phyloP scores from a whole-genome alignment of 2,329 filamentous ascomycete species.

The Gaeumannomyces tritici region DNA sequence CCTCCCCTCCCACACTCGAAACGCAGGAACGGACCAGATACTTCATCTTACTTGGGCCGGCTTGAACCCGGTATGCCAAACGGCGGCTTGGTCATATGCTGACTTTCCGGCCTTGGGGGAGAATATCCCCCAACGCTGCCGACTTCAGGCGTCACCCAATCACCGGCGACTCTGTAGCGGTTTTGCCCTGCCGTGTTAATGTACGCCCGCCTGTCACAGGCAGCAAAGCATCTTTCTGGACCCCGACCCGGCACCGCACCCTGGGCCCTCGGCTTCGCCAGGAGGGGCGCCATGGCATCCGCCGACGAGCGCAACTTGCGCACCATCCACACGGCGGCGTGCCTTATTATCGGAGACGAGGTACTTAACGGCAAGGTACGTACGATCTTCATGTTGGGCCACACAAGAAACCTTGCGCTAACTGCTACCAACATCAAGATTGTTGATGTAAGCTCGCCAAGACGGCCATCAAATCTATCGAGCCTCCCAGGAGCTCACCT shows the following conservation, averaged over 20 bases:
- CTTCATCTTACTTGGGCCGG: background rate
- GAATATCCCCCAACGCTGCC: background rate
- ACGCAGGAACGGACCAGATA: background rate
- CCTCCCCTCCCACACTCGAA: background rate
- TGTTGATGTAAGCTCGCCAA: conserved; percentile 5
- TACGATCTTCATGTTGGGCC: background rate
- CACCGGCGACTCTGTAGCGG: background rate
- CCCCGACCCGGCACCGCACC: conserved; percentile 18
- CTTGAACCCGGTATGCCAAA: background rate
- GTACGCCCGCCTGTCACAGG: conserved; percentile 66
- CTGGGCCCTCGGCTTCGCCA: conserved; percentile 10
- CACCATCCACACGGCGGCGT: conserved; percentile 81
- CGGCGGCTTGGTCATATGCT: background rate
- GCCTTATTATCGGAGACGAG: conserved; percentile 94
- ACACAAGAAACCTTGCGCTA: background rate
- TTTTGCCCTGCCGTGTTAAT: conserved; percentile 33
- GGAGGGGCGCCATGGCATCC: conserved; percentile 34
- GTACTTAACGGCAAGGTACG: conserved; percentile 86
- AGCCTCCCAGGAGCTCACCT: background rate
- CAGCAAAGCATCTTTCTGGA: conserved; percentile 54
- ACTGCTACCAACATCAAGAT: background rate
- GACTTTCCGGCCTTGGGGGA: background rate
- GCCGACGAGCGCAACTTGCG: conserved; percentile 47
- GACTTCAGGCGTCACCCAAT: background rate
- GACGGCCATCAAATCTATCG: background rate